Conservation (phyloP, 306 rosid genomes). For the Cicer yamashitae region DNA sequence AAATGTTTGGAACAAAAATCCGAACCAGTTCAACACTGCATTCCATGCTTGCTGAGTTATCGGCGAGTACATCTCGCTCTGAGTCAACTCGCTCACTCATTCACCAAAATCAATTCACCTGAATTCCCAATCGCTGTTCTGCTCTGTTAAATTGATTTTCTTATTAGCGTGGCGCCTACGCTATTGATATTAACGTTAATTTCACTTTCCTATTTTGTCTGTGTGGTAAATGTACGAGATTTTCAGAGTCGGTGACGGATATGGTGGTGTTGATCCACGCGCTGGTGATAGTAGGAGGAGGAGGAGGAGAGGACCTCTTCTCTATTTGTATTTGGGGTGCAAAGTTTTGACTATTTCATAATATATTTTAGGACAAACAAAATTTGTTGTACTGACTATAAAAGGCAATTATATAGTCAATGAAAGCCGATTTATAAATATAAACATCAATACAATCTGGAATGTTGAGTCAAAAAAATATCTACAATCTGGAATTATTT, state of each 20-base stretch:
- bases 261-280: not conserved
- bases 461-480: not conserved
- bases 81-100: slow-evolving; percentile 83
- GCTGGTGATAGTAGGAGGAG: not conserved
- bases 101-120: not conserved
- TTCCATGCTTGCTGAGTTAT: slow-evolving; percentile 75
- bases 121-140: not conserved
- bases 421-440: not conserved
- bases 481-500: not conserved
- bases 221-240: not conserved
- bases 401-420: not conserved
- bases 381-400: not conserved
- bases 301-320: not conserved
- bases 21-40: slow-evolving; percentile 71
- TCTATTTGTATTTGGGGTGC: too few relatives aligned
- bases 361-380: not conserved
- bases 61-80: slow-evolving; percentile 68
- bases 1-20: slow-evolving; percentile 81
- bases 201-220: not conserved
- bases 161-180: slow-evolving; percentile 41
- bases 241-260: not conserved
- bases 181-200: not conserved
- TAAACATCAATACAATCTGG: not conserved
- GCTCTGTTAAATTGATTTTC: not conserved
- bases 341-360: not conserved